Base-by-base conservation (phyloP, 2,329 filamentous ascomycete genomes). In the Blastomyces percursus region DNA sequence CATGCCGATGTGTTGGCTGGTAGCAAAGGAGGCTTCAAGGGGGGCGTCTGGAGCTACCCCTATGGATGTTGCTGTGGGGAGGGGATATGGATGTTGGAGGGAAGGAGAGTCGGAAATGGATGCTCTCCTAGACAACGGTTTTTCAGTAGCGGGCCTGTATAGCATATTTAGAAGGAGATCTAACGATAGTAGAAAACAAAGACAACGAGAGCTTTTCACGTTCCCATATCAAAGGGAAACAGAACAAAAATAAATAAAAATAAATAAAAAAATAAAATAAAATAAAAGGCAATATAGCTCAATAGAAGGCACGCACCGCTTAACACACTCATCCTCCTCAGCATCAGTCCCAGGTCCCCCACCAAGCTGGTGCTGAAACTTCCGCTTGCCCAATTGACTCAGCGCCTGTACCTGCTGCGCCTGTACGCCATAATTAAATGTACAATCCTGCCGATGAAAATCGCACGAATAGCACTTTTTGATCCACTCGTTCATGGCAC, bases 391-490 rank as follows among this genome's bases (percentile, higher is more conserved):
- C 19, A 72, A 66, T 8, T 66, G 67, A 48, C 57, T 50, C 24
- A 35, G 42, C 11, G 19, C 12, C 12, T 42, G 52, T 5, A 1
- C 52, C 3, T 55, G 55, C 55, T 55, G 38, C 38, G 40, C 24
- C n/a, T 58, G 16, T 8, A 27, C 14, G 14, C 42, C 12, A 8
- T 76, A 67, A 32, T 69, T 73, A 63, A 77, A 77, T 8, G 75
- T 77, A 66, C 75, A 77, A 35, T 78, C 75, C 68, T 77, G 76
- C 51, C 74, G 74, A 65, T 77, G 75, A 48, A 77, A 78, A 60
- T 78, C 75, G 63, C 76, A 77, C 54, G 75, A 77, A 62, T 76
- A 77, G 65, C 75, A 77, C 64, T 76, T 77, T 62, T 76, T 75
- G 64, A 75, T 71, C 66, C 72, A 70, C 64, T 76, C 74, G 65